These are phyloP conservation scores for Xylaria sp. DNA, from an alignment of 495 filamentous ascomycete species.

Conservation along the genomic window DNA sequence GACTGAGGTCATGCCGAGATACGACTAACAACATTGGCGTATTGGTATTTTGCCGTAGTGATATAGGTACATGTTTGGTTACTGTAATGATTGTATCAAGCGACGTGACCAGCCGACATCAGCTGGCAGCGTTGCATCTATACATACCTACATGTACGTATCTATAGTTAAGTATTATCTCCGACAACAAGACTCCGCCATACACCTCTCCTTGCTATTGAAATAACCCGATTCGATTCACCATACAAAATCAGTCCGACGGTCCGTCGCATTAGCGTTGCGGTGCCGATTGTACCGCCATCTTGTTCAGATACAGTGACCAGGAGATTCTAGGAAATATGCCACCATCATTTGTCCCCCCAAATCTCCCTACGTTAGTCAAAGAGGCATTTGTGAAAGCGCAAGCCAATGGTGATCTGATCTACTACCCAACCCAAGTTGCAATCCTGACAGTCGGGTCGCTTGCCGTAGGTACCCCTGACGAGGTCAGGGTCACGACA, in stretches of 20 bases:
- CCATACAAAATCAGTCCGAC: background rate
- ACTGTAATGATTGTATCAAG: background rate
- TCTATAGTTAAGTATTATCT: background rate
- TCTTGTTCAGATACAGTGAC: background rate
- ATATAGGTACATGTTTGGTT: no score
- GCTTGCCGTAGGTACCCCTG: constrained; percentile 54
- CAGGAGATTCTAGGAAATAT: constrained; percentile 17
- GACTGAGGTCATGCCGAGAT: no score
- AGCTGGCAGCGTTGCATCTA: background rate
- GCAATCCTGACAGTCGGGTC: constrained; percentile 59
- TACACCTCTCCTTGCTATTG: background rate
- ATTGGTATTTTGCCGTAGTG: no score
- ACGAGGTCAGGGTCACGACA: constrained; percentile 9
- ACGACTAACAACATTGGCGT: background rate
- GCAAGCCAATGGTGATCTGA: constrained; percentile 59
- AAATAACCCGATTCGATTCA: background rate
- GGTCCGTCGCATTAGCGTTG: background rate
- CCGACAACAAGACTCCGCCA: background rate
- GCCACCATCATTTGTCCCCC: constrained; percentile 29
- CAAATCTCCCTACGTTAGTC: constrained; percentile 61
- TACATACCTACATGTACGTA: background rate
- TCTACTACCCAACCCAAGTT: constrained; percentile 67
- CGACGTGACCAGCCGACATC: background rate
- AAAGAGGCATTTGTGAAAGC: constrained; percentile 60
- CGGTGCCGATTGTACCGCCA: background rate